phyloP scores from a whole-genome alignment of 2,329 filamentous ascomycete species.

The Aspergillus sp. region DNA sequence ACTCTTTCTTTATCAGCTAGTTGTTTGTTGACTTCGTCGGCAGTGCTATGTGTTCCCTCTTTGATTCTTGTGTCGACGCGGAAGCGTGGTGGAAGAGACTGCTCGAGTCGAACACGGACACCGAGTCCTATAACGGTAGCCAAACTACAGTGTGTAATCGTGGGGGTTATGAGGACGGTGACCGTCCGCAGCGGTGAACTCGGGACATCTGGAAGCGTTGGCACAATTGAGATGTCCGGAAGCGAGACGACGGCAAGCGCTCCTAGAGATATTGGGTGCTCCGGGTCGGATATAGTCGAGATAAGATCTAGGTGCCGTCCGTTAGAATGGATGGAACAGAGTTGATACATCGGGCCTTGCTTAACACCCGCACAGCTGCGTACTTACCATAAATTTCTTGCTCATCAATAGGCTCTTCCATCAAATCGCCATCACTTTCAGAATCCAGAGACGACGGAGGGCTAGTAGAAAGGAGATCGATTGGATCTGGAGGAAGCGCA shows the following conservation, averaged over 20 bases:
- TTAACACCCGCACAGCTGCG: background rate
- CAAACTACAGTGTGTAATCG: conserved; percentile 93
- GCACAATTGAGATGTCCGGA: conserved; percentile 81
- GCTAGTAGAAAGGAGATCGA: conserved; percentile 50
- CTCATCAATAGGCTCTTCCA: conserved; percentile 84
- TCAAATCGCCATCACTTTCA: conserved; percentile 57
- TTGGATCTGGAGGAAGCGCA: conserved; percentile 49
- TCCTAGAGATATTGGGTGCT: conserved; percentile 91
- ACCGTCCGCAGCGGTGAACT: conserved; percentile 69
- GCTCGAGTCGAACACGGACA: conserved; percentile 85
- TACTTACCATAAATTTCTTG: conserved; percentile 87
- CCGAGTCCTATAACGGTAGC: conserved; percentile 95
- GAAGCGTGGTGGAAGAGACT: conserved; percentile 86
- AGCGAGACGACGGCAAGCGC: conserved; percentile 93
- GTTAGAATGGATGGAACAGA: background rate
- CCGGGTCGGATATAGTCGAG: conserved; percentile 90
- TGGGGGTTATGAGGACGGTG: conserved; percentile 87
- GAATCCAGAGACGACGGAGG: conserved; percentile 35
- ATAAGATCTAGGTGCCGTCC: conserved; percentile 69
- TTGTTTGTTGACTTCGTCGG: conserved; percentile 96
- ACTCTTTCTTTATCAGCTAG: conserved; percentile 95
- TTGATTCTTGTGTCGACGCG: conserved; percentile 92
- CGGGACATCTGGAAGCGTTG: conserved; percentile 59
- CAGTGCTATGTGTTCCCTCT: conserved; percentile 91
- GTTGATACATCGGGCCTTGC: too few species aligned